Evolutionary conservation across 2,329 filamentous ascomycete species (phyloP).

Genomic region (Cercospora sesami): DNA sequence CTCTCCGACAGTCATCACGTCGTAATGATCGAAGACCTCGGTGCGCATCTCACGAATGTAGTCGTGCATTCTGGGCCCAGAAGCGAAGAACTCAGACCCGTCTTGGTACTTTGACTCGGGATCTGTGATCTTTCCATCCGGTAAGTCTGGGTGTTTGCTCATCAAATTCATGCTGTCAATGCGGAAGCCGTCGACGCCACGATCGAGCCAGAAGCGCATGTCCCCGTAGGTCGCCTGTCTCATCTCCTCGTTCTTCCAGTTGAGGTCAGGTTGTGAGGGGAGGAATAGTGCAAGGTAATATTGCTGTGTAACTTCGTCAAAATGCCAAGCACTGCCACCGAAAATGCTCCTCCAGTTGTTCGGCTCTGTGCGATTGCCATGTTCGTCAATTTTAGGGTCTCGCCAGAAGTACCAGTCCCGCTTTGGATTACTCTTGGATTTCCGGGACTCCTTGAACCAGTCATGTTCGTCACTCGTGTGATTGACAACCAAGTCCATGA

Average conservation of each 20-base stretch:
- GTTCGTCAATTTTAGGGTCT: conserved; percentile 54
- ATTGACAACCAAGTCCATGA: conserved; percentile 46
- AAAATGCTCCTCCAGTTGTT: conserved; percentile 53
- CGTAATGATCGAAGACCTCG: conserved; percentile 48
- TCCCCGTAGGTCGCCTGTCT: conserved; percentile 48
- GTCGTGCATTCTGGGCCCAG: conserved; percentile 48
- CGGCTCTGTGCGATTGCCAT: conserved; percentile 58
- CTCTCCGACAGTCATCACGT: conserved; percentile 54
- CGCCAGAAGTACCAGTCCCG: conserved; percentile 67
- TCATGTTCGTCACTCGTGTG: conserved; percentile 47
- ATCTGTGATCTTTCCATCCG: conserved; percentile 45
- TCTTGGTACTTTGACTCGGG: conserved; percentile 30
- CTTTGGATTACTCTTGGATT: conserved; percentile 53
- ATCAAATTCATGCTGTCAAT: conserved; percentile 53
- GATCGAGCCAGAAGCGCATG: conserved; percentile 50
- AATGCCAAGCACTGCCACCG: conserved; percentile 46
- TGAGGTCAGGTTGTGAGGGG: conserved; percentile 49
- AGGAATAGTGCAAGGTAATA: conserved; percentile 51
- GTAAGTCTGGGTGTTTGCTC: conserved; percentile 45
- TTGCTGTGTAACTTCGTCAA: conserved; percentile 48
- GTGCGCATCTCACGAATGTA: conserved; percentile 48
- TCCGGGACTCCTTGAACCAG: conserved; percentile 59
- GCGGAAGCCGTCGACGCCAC: conserved; percentile 45
- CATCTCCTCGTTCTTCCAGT: conserved; percentile 49
- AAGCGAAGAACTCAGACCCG: conserved; percentile 24